These are phyloP conservation scores for Sphagnurus paluster DNA, from an alignment of 1,284 basidiomycete species.

Conservation along the genomic window DNA sequence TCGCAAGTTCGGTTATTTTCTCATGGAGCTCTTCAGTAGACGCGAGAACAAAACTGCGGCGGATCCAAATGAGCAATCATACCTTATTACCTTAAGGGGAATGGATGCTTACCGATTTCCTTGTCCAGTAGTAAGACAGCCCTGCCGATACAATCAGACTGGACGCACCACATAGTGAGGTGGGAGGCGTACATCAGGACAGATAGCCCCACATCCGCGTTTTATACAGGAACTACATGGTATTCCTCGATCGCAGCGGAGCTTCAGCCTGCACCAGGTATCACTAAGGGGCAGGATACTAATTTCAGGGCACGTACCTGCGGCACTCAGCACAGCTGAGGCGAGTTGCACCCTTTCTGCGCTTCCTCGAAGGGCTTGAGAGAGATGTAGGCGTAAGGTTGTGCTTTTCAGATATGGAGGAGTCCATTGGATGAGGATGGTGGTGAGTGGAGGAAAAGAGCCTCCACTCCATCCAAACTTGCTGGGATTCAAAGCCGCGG, in stretches of 20 bases:
- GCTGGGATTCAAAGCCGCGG: conserved; percentile 13
- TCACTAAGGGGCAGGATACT: conserved; percentile 7
- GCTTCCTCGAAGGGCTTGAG: conserved; percentile 55
- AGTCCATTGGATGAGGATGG: conserved; percentile 36
- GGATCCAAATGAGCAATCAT: conserved; percentile 1
- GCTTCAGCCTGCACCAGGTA: conserved; percentile 56
- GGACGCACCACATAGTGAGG: not conserved
- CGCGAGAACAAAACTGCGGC: conserved; percentile 70
- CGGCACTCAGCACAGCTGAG: conserved; percentile 78
- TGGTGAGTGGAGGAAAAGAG: conserved; percentile 26
- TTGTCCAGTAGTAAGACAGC: conserved; percentile 76
- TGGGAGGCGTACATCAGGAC: conserved; percentile 45
- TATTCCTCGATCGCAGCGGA: conserved; percentile 72
- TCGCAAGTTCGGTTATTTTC: conserved; percentile 74
- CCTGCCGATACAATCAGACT: conserved; percentile 32
- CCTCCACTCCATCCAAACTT: conserved; percentile 1
- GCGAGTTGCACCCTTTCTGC: conserved; percentile 72
- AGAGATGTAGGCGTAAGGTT: conserved; percentile 32
- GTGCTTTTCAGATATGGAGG: conserved; percentile 30
- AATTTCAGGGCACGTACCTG: conserved; percentile 35
- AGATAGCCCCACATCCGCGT: conserved; percentile 76
- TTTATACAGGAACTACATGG: conserved; percentile 66
- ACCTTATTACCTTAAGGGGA: conserved; percentile 12
- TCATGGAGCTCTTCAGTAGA: conserved; percentile 82
- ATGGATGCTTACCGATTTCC: conserved; percentile 61